Percentiles rank a stretch among this genome's conserved stretches.
phyloP scores from a whole-genome alignment of 2,329 filamentous ascomycete species.

The Xylaria sp. region DNA sequence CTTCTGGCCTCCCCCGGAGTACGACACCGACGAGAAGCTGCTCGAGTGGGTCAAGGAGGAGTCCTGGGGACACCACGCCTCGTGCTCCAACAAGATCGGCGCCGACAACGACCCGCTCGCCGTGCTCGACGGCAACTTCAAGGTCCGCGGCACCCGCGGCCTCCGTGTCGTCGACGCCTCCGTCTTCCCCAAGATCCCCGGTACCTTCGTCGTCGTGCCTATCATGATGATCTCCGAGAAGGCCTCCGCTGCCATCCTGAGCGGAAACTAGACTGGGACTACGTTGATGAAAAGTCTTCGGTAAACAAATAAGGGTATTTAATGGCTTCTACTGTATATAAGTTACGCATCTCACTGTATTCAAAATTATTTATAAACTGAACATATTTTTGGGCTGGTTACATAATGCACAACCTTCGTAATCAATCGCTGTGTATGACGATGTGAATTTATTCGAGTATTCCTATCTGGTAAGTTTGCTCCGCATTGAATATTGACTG shows the following conservation, averaged over 20 bases:
- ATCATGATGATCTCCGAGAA: slow-evolving; percentile 47
- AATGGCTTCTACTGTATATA: slow-evolving; percentile 18
- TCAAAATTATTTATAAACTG: slow-evolving; percentile 12
- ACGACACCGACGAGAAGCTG: slow-evolving; percentile 41
- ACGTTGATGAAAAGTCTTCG: background rate
- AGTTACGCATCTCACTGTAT: slow-evolving; percentile 5
- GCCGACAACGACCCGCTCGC: slow-evolving; percentile 60
- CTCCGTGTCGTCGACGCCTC: slow-evolving; percentile 66
- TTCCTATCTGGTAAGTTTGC: no score
- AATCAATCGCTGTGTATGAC: background rate
- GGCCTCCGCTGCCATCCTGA: slow-evolving; percentile 45
- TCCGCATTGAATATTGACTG: no score
- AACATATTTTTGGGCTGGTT: background rate
- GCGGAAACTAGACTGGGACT: slow-evolving; percentile 20
- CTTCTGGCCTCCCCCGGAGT: slow-evolving; percentile 40
- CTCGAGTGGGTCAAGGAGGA: slow-evolving; percentile 45
- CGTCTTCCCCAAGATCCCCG: slow-evolving; percentile 62
- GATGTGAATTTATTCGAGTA: background rate
- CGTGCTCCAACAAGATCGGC: slow-evolving; percentile 45
- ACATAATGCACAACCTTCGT: background rate
- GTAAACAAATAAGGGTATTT: background rate
- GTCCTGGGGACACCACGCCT: slow-evolving; percentile 47
- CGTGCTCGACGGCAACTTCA: slow-evolving; percentile 62
- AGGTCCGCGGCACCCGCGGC: slow-evolving; percentile 61
- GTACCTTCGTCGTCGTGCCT: slow-evolving; percentile 45